Percentiles rank a stretch among this genome's conserved stretches.
Conservation (phyloP, 2,329 filamentous ascomycete genomes). For the Harringtonia lauricola region DNA sequence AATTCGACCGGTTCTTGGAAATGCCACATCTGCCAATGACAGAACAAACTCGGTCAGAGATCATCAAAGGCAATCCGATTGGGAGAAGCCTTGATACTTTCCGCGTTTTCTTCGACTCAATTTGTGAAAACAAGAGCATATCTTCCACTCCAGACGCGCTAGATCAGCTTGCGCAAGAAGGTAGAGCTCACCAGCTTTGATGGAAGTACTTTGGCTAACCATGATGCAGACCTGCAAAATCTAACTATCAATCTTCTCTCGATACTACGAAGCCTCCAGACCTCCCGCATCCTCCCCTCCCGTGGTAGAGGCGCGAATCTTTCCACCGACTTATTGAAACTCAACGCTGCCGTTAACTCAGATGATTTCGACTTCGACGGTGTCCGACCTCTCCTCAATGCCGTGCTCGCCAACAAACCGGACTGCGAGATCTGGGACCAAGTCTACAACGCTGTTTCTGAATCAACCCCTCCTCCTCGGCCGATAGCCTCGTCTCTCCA, state of each 20-base stretch:
- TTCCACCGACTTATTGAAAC: neutral
- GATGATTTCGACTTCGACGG: conserved; percentile 13
- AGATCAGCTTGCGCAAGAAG: neutral
- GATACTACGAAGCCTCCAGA: neutral
- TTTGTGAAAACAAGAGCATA: neutral
- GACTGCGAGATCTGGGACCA: conserved; percentile 24
- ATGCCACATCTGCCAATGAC: no score
- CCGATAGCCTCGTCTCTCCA: conserved; percentile 16
- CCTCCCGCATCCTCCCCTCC: neutral
- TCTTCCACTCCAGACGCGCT: neutral
- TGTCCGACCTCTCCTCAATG: conserved; percentile 21
- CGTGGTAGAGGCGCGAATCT: neutral
- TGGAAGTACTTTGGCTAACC: neutral
- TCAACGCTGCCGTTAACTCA: conserved; percentile 2
- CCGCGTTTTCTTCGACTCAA: neutral
- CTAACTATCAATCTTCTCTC: neutral
- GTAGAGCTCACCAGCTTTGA: neutral
- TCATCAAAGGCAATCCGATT: conserved; percentile 2
- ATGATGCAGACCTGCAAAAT: neutral
- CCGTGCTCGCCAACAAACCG: conserved; percentile 16
- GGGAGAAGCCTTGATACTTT: conserved; percentile 3
- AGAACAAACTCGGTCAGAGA: no score
- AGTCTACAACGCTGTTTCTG: conserved; percentile 23
- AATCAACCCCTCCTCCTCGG: conserved; percentile 17
- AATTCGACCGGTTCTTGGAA: no score